Base-by-base conservation (phyloP, 1,284 basidiomycete genomes). In the Xerocomus amazonicus region DNA sequence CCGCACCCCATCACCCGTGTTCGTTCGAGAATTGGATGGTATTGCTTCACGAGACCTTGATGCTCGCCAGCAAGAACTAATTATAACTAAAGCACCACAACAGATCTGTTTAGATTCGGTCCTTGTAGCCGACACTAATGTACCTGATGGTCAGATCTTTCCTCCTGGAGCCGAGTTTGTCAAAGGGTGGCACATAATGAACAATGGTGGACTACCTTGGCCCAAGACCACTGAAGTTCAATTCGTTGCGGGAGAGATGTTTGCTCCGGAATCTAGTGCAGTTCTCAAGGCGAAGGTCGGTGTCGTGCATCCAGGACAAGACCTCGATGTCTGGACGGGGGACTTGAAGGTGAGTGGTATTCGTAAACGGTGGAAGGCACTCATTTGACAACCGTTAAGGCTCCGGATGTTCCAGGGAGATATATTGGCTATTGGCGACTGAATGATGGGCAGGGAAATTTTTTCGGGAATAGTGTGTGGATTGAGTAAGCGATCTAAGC, bases 161-260 rank as follows among this genome's bases (percentile, higher is more conserved):
- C 86, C 88, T 38, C 83, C 89, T 6, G 90, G 90, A 38, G 88
- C 87, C 0, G 87, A 88, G 63, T 92, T 92, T 59, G 79, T 89
- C 45, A 92, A 92, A 69, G 80, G 80, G 19, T 92, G 90, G 90
- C 73, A 75, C 49, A 76, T 92, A 72, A 58, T 73, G 37, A 92
- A 92, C 59, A 75, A 76, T 52, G 83, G 89, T 10, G 59, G 60
- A 13, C 53, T 66, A 6, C 75, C 80, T 27, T 92, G 90, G 90
- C 86, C 88, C 1, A 73, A 75, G 35, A 68, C 70, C 9, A 89
- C 87, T 1, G 74, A 80, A 57, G 64, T 91, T 27, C 74, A 78
- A 12, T 90, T 84, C 58, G 80, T 87, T 45, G 86, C 81, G 26
- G 90, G 90, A 12, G 79, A 77, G 63, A 62, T 72, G 57, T 60